phyloP scores from a whole-genome alignment of 768 basidiomycete genomes.

The Lyophyllum decastes region DNA sequence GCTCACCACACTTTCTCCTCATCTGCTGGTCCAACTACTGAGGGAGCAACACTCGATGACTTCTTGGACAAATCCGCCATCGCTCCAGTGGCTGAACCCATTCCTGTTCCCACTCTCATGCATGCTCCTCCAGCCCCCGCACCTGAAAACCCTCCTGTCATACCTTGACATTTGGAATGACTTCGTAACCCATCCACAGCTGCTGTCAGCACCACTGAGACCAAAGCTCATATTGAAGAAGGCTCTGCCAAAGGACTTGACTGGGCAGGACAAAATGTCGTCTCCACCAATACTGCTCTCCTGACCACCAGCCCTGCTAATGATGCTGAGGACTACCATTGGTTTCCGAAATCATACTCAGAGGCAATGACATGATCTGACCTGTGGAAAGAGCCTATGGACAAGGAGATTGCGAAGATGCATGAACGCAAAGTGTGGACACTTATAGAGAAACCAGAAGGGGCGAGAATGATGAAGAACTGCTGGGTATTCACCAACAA shows the following conservation, averaged over 20 bases:
- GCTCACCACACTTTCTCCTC: slow-evolving; percentile 5
- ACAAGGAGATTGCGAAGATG: slow-evolving; percentile 15
- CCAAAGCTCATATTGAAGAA: not conserved
- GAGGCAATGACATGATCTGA: slow-evolving; percentile 18
- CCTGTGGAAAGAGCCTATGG: slow-evolving; percentile 16
- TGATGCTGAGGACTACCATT: not conserved
- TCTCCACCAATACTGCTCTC: not conserved
- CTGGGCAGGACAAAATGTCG: not conserved
- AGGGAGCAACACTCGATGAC: not conserved
- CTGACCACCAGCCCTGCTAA: not conserved
- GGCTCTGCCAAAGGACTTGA: not conserved
- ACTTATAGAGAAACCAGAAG: slow-evolving; percentile 18
- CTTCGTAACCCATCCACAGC: not conserved
- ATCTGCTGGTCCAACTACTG: not conserved
- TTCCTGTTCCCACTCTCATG: not conserved
- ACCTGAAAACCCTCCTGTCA: not conserved
- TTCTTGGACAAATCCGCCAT: too few relatives aligned
- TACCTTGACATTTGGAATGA: not conserved
- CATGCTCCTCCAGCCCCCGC: not conserved
- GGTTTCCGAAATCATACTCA: slow-evolving; percentile 7
- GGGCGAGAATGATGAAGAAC: slow-evolving; percentile 14
- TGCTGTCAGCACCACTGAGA: not conserved
- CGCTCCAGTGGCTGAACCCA: too few relatives aligned
- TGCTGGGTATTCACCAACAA: slow-evolving; percentile 30
- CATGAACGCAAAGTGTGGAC: slow-evolving; percentile 22